A percentile compares a stretch with the other conserved stretches of the same genome.
Conservation (phyloP, 257 asterid genomes). For the Jacaranda copaia region DNA sequence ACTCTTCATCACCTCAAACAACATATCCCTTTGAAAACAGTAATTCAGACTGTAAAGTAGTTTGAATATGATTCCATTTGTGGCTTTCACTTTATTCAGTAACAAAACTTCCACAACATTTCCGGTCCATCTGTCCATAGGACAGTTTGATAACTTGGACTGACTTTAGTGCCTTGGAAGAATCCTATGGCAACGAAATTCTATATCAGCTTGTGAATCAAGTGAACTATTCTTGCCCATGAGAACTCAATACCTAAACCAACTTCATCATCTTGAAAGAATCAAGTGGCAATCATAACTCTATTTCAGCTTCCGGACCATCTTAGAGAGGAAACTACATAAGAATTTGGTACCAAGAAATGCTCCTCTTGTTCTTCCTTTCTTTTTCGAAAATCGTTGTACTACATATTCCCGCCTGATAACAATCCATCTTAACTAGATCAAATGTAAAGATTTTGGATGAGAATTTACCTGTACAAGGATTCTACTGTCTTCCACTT, state of each 20-base stretch:
- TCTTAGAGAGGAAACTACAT: not conserved
- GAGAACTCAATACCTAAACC: slow-evolving; percentile 9
- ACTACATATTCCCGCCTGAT: too few species aligned
- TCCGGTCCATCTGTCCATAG: not conserved
- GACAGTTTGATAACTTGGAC: too few species aligned
- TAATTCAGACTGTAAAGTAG: too few species aligned
- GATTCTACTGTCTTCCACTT: not conserved
- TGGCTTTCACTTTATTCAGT: slow-evolving; percentile 8
- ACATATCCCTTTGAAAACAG: not conserved
- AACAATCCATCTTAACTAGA: too few species aligned
- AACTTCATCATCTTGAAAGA: slow-evolving; percentile 3
- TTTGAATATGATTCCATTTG: not conserved
- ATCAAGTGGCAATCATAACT: not conserved
- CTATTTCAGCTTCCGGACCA: slow-evolving; percentile 11
- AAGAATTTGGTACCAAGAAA: slow-evolving; percentile 13
- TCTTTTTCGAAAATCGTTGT: too few species aligned
- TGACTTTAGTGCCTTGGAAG: too few species aligned
- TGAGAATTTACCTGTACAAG: not conserved
- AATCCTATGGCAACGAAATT: too few species aligned
- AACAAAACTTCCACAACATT: slow-evolving; percentile 11
- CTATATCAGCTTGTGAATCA: too few species aligned
- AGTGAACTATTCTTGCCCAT: not conserved
- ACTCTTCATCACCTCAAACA: not conserved
- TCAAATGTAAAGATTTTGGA: not conserved
- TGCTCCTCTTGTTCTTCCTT: not conserved